phyloP scores from a whole-genome alignment of 2,329 filamentous ascomycete genomes.

The Fusarium humuli region DNA sequence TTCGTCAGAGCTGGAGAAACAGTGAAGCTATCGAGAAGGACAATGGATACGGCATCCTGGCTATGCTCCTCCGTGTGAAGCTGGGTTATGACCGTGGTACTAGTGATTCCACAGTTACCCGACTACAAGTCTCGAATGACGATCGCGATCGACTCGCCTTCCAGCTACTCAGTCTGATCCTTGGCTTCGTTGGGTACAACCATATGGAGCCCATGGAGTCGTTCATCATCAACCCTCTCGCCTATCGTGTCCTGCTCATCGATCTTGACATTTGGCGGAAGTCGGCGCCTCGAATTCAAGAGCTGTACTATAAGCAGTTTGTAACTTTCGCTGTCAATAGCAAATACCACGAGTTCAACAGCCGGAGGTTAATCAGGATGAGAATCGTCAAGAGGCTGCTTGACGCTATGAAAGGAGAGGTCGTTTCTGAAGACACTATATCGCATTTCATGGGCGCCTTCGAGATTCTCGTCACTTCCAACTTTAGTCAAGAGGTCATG shows the following conservation, averaged over 20 bases:
- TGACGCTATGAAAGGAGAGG: constrained; percentile 89
- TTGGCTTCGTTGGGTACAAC: constrained; percentile 91
- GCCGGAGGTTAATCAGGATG: constrained; percentile 87
- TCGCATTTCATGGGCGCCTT: constrained; percentile 83
- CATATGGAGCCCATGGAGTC: constrained; percentile 83
- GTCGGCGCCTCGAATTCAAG: constrained; percentile 80
- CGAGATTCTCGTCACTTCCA: constrained; percentile 81
- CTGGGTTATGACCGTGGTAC: constrained; percentile 65
- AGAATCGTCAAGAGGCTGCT: constrained; percentile 90
- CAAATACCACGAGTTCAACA: constrained; percentile 93
- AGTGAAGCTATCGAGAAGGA: constrained; percentile 98
- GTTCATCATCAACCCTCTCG: constrained; percentile 94
- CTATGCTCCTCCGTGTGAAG: constrained; percentile 85
- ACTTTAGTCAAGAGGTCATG: constrained; percentile 85
- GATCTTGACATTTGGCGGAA: constrained; percentile 94
- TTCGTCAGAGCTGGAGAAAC: constrained; percentile 94
- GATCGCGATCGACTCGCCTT: constrained; percentile 68
- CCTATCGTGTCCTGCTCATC: constrained; percentile 90
- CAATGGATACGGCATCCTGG: constrained; percentile 90
- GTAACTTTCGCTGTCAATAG: constrained; percentile 88
- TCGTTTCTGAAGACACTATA: constrained; percentile 77
- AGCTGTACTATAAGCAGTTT: constrained; percentile 94
- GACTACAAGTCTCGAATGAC: constrained; percentile 61
- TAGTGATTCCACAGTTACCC: constrained; percentile 50
- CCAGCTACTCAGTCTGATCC: constrained; percentile 78